Conservation (phyloP, 2,329 filamentous ascomycete species). For the Aspergillus fijiensis region DNA sequence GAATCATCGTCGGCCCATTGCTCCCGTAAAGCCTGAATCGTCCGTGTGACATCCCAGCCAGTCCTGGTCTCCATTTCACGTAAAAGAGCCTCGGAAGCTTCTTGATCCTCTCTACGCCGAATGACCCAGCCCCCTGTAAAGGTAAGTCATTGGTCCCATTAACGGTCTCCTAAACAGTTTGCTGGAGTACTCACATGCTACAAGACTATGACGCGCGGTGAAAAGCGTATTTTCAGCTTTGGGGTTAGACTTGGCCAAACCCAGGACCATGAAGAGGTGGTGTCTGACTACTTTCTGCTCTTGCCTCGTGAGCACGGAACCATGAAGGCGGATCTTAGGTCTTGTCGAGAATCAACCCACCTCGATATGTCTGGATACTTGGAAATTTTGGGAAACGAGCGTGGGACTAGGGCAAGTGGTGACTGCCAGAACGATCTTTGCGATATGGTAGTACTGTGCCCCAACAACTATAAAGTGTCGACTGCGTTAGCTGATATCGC, state of each 20-base stretch:
- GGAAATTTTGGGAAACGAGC: slow-evolving; percentile 22
- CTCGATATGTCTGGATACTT: slow-evolving; percentile 24
- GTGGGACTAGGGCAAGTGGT: slow-evolving; percentile 13
- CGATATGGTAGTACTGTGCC: slow-evolving; percentile 37
- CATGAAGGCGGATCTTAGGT: neutral
- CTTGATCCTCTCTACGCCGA: slow-evolving; percentile 24
- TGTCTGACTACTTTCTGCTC: slow-evolving; percentile 21
- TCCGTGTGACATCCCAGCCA: slow-evolving; percentile 28
- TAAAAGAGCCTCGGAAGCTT: slow-evolving; percentile 24
- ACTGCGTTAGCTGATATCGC: neutral
- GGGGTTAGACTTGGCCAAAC: slow-evolving; percentile 26
- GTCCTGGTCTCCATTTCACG: slow-evolving; percentile 24
- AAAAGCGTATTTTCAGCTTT: slow-evolving; percentile 29
- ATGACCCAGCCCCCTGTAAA: slow-evolving; percentile 28
- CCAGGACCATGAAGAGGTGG: slow-evolving; percentile 26
- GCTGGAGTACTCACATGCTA: slow-evolving; percentile 22
- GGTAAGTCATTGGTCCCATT: neutral
- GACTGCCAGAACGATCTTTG: slow-evolving; percentile 31
- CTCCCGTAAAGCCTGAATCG: slow-evolving; percentile 22
- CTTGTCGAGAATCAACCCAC: slow-evolving; percentile 8
- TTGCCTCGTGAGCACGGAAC: neutral
- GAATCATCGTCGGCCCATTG: slow-evolving; percentile 24
- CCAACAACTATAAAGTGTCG: slow-evolving; percentile 28
- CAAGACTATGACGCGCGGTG: slow-evolving; percentile 27
- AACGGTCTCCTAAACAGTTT: neutral